phyloP scores from a whole-genome alignment of 2,329 filamentous ascomycete species.

The Fusarium humuli region DNA sequence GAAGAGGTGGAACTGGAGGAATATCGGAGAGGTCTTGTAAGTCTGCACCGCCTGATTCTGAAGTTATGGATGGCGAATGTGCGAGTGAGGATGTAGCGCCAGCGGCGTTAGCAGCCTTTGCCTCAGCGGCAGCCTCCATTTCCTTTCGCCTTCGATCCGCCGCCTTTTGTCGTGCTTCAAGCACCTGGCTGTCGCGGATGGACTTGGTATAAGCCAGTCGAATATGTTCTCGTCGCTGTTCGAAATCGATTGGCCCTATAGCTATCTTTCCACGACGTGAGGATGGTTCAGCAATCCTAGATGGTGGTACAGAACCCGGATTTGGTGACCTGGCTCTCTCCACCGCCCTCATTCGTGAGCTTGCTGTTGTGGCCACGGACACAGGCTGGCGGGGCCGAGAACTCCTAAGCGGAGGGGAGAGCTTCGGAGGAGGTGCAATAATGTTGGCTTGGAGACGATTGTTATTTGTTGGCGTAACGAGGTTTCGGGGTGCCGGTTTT shows the following conservation, averaged over 20 bases:
- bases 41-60: constrained; percentile 31
- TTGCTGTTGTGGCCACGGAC: constrained; percentile 77
- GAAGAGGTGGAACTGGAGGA: constrained; percentile 41
- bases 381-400: constrained; percentile 85
- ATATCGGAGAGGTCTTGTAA: constrained; percentile 30
- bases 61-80: constrained; percentile 27
- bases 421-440: constrained; percentile 74
- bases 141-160: constrained; percentile 65
- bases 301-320: constrained; percentile 48
- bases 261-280: constrained; percentile 65
- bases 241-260: constrained; percentile 85
- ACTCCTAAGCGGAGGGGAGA: constrained; percentile 82
- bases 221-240: constrained; percentile 82
- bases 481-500: constrained; percentile 56
- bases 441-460: constrained; percentile 79
- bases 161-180: constrained; percentile 64
- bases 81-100: constrained; percentile 34
- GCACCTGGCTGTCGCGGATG: constrained; percentile 77
- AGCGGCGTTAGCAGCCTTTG: constrained; percentile 52
- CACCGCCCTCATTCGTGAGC: constrained; percentile 73
- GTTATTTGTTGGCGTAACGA: constrained; percentile 64
- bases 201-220: constrained; percentile 87
- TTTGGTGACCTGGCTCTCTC: constrained; percentile 66
- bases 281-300: constrained; percentile 53
- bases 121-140: constrained; percentile 59